Evolutionary conservation across 257 asterid species (phyloP), one percentile per base, ranked within the genome.

Genomic region (Ocimum tenuiflorum): DNA sequence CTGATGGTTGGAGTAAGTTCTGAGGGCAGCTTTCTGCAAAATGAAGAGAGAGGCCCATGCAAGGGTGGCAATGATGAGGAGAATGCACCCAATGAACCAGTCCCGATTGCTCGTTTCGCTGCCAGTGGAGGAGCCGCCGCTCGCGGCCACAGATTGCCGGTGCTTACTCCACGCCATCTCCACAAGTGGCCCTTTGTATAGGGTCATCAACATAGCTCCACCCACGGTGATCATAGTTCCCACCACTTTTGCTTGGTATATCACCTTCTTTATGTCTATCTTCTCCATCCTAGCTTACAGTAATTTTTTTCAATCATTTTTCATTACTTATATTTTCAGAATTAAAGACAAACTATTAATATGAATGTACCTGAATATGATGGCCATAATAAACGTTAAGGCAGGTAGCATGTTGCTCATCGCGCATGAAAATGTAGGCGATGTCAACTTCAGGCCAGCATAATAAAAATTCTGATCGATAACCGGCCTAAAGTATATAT

Each of bases 321-420:
- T n/a, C n/a, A n/a, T n/a, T n/a, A n/a, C n/a, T n/a, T n/a, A n/a
- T n/a, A n/a, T n/a, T n/a, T n/a, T n/a, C n/a, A n/a, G n/a, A 33
- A 33, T 33, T 33, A 7, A 33, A 33, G 8, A 3, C 38, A 2
- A 33, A 33, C 7, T 36, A 36, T 7, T 0, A 7, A 36, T 36
- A 36, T 36, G n/a, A 3, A 48, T 67, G 36, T 74, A 83, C 92
- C 87, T 75, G 77, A 78, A 86, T 64, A 86, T 55, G 7, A 87
- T 74, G 1, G 91, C 91, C 80, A 87, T 80, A 45, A 87, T 78
- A 41, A 87, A 87, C 13, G 86, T 82, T 72, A 85, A 75, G 66
- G 91, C 88, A 0, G 95, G 91, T 2, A 87, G 68, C 84, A 87
- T 39, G 45, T 39, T 39, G n/a, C 45, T 39, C 45, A 39, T 39